These are phyloP conservation scores for Vitis hybrid DNA, from an alignment of 177 flowering plant genomes.

Conservation along the genomic window DNA sequence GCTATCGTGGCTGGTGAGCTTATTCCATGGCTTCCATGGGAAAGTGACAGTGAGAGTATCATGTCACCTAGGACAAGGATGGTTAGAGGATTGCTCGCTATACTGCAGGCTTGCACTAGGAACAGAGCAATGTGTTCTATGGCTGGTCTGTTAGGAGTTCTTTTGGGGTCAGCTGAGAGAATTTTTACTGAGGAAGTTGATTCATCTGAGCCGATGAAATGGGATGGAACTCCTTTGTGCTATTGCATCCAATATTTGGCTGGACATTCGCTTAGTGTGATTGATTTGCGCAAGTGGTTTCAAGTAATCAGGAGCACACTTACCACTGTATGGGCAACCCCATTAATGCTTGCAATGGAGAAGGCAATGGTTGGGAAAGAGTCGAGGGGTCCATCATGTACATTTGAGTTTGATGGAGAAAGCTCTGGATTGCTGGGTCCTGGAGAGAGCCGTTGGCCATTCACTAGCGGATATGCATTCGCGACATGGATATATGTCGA, in stretches of 20 bases:
- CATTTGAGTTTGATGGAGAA: constrained; percentile 99
- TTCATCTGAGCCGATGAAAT: constrained; percentile 38
- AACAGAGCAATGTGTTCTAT: constrained; percentile 93
- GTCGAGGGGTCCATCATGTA: constrained; percentile 81
- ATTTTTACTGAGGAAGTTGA: constrained; percentile 55
- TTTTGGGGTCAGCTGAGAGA: constrained; percentile 70
- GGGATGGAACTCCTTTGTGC: constrained; percentile 88
- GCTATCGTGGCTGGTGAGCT: constrained; percentile 93
- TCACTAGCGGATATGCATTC: constrained; percentile 90
- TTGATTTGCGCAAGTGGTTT: constrained; percentile 81
- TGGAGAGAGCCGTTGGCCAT: constrained; percentile 99
- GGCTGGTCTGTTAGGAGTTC: constrained; percentile 79
- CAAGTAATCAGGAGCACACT: constrained; percentile 62
- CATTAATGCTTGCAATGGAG: constrained; percentile 74
- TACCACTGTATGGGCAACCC: constrained; percentile 65
- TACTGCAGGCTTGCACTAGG: constrained; percentile 88
- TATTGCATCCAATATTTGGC: constrained; percentile 82
- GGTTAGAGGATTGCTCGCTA: constrained; percentile 88
- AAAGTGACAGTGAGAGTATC: constrained; percentile 50
- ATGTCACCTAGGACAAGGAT: constrained; percentile 95
- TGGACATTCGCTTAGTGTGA: constrained; percentile 83
- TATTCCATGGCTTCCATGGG: constrained; percentile 85
- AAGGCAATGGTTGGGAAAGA: constrained; percentile 90
- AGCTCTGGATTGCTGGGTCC: constrained; percentile 98
- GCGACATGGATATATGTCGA: constrained; percentile 99